These are phyloP conservation scores for Microdochium bolleyi DNA, from an alignment of 2,329 filamentous ascomycete genomes.

Conservation along the genomic window DNA sequence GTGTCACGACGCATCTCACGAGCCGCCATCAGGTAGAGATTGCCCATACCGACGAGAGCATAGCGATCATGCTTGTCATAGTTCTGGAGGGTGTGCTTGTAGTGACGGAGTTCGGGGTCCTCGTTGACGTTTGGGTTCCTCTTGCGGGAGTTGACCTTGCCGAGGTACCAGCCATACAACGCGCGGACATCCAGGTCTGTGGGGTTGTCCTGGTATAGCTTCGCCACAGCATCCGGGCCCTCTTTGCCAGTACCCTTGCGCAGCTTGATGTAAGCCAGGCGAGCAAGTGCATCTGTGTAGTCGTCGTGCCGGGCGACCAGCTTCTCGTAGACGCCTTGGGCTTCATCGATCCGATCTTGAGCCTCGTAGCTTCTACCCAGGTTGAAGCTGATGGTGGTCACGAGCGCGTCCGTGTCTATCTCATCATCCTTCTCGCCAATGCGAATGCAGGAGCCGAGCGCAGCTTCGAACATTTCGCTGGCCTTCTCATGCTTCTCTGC, in stretches of 20 bases:
- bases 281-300: conserved; percentile 85
- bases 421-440: conserved; percentile 67
- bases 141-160: conserved; percentile 73
- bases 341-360: conserved; percentile 71
- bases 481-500: conserved; percentile 73
- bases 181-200: conserved; percentile 86
- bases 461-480: conserved; percentile 85
- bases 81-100: conserved; percentile 91
- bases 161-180: conserved; percentile 91
- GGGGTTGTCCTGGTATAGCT: conserved; percentile 77
- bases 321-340: conserved; percentile 80
- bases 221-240: conserved; percentile 76
- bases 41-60: conserved; percentile 93
- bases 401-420: conserved; percentile 80
- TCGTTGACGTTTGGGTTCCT: conserved; percentile 72
- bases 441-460: conserved; percentile 77
- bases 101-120: conserved; percentile 86
- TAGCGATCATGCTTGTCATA: conserved; percentile 99
- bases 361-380: conserved; percentile 89
- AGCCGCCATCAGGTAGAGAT: conserved; percentile 72
- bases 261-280: conserved; percentile 84
- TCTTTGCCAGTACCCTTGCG: conserved; percentile 74
- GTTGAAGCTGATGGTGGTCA: conserved; percentile 96
- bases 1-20: conserved; percentile 91
- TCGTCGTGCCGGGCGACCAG: conserved; percentile 78